Percentiles rank a stretch among this genome's conserved stretches.
These are phyloP conservation scores for Colletotrichum orchidophilum DNA, from an alignment of 2,329 filamentous ascomycete genomes.

Conservation along the genomic window DNA sequence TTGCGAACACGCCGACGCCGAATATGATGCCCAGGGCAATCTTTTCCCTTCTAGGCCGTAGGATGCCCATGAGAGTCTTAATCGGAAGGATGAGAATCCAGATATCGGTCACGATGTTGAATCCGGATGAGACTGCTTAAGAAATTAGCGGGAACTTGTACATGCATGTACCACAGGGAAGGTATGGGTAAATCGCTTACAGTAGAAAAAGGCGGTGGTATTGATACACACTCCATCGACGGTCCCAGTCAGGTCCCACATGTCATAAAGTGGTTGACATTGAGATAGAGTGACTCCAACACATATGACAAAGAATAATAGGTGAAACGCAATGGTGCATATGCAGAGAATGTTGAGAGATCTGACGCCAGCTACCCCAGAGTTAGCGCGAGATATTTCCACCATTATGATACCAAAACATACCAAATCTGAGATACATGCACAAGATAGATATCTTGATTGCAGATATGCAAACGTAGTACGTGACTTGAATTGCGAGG, in stretches of 20 bases:
- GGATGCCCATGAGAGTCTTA: slow-evolving; percentile 52
- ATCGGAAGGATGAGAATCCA: slow-evolving; percentile 56
- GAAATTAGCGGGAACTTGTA: neutral
- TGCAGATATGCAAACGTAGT: slow-evolving; percentile 49
- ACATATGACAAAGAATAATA: slow-evolving; percentile 52
- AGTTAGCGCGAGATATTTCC: neutral
- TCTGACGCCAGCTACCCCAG: slow-evolving; percentile 29
- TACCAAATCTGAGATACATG: slow-evolving; percentile 57
- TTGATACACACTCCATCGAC: slow-evolving; percentile 50
- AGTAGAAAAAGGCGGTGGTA: slow-evolving; percentile 52
- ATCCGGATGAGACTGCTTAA: slow-evolving; percentile 47
- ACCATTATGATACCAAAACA: slow-evolving; percentile 2
- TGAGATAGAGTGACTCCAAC: slow-evolving; percentile 50
- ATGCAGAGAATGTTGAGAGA: slow-evolving; percentile 44
- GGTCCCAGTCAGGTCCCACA: slow-evolving; percentile 49
- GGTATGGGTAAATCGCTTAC: slow-evolving; percentile 36
- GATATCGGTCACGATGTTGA: slow-evolving; percentile 58
- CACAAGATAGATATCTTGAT: slow-evolving; percentile 56
- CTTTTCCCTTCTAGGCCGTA: slow-evolving; percentile 59
- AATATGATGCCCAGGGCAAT: slow-evolving; percentile 58
- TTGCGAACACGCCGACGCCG: slow-evolving; percentile 47
- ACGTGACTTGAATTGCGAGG: slow-evolving; percentile 50
- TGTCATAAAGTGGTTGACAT: slow-evolving; percentile 51
- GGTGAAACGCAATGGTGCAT: slow-evolving; percentile 48
- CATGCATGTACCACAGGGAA: neutral